phyloP scores from a whole-genome alignment of 495 filamentous ascomycete species.

The Aspergillus egyptiacus region DNA sequence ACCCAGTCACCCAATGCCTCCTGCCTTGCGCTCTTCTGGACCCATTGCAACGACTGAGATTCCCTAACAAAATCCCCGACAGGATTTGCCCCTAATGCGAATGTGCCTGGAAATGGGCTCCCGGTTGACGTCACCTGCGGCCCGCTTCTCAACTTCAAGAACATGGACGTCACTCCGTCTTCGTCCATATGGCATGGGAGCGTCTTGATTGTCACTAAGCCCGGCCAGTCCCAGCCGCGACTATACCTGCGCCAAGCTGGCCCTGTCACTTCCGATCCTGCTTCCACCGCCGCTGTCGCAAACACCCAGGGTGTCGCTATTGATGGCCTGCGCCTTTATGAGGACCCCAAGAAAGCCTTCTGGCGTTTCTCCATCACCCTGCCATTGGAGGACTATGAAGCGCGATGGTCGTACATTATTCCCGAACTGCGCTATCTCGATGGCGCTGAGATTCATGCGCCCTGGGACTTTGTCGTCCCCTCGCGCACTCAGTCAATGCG shows the following conservation, averaged over 20 bases:
- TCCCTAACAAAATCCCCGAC: conserved; percentile 2
- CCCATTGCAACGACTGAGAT: not conserved
- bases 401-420: conserved; percentile 46
- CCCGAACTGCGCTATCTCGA: conserved; percentile 35
- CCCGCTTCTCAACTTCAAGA: conserved; percentile 77
- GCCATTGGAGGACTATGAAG: conserved; percentile 38
- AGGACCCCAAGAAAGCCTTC: conserved; percentile 69
- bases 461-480: conserved; percentile 65
- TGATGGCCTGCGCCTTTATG: conserved; percentile 66
- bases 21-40: not conserved
- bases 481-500: conserved; percentile 79
- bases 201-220: conserved; percentile 70
- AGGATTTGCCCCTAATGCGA: conserved; percentile 12
- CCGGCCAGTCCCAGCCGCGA: conserved; percentile 49
- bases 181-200: conserved; percentile 69
- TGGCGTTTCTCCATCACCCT: conserved; percentile 70
- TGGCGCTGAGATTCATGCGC: conserved; percentile 32
- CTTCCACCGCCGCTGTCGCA: conserved; percentile 3
- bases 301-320: conserved; percentile 23
- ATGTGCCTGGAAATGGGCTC: conserved; percentile 19
- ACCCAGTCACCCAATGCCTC: not conserved
- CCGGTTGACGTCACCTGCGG: conserved; percentile 66
- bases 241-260: conserved; percentile 45
- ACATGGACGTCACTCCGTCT: conserved; percentile 59
- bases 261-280: conserved; percentile 21